phyloP scores from a whole-genome alignment of 2,329 filamentous ascomycete genomes.

The Diplocarpon mali region DNA sequence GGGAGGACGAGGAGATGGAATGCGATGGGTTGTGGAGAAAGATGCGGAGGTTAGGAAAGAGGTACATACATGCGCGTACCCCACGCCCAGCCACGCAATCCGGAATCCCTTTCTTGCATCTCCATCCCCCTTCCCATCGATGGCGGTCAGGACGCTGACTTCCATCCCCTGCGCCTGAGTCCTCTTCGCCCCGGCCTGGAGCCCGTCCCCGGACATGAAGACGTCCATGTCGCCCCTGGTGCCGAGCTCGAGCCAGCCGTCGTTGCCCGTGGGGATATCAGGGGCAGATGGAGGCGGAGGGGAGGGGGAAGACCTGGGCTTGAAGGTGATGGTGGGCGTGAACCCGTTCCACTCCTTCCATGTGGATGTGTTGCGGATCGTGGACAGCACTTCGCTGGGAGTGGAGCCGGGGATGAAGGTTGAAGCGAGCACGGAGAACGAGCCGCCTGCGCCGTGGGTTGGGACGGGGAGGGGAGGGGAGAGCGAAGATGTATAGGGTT shows the following conservation, averaged over 20 bases:
- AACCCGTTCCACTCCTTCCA: constrained; percentile 36
- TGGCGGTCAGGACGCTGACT: constrained; percentile 10
- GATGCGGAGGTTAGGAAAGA: neutral
- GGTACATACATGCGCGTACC: neutral
- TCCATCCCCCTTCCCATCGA: constrained; percentile 6
- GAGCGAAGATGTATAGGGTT: constrained; percentile 2
- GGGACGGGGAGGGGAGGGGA: constrained; percentile 16
- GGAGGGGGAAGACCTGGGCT: constrained; percentile 31
- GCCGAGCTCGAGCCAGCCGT: constrained; percentile 15
- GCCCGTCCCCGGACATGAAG: constrained; percentile 16
- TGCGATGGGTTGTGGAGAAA: neutral
- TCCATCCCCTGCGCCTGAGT: constrained; percentile 11
- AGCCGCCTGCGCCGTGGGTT: constrained; percentile 14
- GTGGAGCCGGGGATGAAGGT: constrained; percentile 13
- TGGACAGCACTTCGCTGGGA: constrained; percentile 8
- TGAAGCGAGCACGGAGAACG: constrained; percentile 16
- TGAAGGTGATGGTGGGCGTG: constrained; percentile 46
- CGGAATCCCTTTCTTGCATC: constrained; percentile 25
- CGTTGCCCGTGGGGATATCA: neutral
- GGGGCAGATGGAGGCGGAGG: constrained; percentile 17
- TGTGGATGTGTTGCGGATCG: constrained; percentile 15
- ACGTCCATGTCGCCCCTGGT: constrained; percentile 12
- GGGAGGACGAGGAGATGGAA: neutral
- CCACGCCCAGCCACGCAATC: too few relatives aligned
- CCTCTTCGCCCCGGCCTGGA: constrained; percentile 8